phyloP scores from a whole-genome alignment of 768 basidiomycete genomes.

The Rhodotorula paludigena region DNA sequence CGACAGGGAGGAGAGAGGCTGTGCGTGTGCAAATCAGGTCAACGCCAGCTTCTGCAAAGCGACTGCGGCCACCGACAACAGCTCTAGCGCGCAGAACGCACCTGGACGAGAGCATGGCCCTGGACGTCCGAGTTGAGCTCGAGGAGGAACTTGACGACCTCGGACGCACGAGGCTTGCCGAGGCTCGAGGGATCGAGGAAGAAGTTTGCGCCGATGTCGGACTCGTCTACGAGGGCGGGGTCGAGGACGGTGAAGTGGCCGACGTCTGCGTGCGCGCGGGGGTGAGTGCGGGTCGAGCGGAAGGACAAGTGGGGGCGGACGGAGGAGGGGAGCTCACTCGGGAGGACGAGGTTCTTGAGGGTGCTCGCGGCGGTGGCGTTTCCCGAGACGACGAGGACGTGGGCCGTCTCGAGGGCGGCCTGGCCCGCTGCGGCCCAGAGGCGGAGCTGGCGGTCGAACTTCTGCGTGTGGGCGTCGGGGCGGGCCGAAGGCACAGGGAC shows the following conservation, averaged over 20 bases:
- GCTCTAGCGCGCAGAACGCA: no score
- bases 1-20: neutral
- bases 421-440: slow-evolving; percentile 94
- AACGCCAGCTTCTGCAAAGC: neutral
- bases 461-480: slow-evolving; percentile 61
- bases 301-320: neutral
- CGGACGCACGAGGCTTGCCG: slow-evolving; percentile 70
- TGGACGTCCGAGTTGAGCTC: slow-evolving; percentile 87
- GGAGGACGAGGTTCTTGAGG: slow-evolving; percentile 93
- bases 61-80: neutral
- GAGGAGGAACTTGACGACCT: slow-evolving; percentile 66
- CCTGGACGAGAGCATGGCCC: slow-evolving; percentile 57
- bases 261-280: slow-evolving; percentile 53
- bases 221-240: slow-evolving; percentile 55
- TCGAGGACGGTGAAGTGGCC: slow-evolving; percentile 94
- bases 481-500: neutral
- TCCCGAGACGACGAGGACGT: slow-evolving; percentile 72
- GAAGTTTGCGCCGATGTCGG: slow-evolving; percentile 93
- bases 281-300: neutral
- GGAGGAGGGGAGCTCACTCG: slow-evolving; percentile 52
- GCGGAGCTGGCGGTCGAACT: slow-evolving; percentile 90
- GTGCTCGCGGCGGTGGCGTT: slow-evolving; percentile 80
- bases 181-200: slow-evolving; percentile 77
- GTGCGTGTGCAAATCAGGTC: slow-evolving; percentile 38
- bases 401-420: slow-evolving; percentile 73